A percentile compares a stretch with the other conserved stretches of the same genome.
These are phyloP conservation scores for Coemansia sp. DNA, from an alignment of 192 early-diverging fungal species.

Conservation along the genomic window DNA sequence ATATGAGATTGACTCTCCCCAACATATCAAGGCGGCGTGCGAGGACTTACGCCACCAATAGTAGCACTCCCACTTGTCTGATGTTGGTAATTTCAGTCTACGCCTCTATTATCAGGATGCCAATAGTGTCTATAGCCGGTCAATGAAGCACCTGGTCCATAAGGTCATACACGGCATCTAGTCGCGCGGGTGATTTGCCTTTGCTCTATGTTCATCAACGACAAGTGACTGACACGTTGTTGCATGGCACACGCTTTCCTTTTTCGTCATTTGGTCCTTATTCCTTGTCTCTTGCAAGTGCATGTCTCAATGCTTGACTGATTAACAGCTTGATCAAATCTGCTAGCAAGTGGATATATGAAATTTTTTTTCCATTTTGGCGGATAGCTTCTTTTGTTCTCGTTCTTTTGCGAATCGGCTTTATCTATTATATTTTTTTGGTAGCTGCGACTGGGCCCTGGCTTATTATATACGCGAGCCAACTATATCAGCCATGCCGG, in stretches of 20 bases:
- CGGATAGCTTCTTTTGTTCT: neutral
- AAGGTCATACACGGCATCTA: neutral
- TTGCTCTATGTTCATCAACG: neutral
- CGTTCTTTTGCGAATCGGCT: neutral
- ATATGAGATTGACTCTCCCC: neutral
- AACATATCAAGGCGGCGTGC: neutral
- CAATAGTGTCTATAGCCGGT: neutral
- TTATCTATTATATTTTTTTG: neutral
- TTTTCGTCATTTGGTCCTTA: no score
- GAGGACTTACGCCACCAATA: neutral
- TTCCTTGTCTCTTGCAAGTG: no score
- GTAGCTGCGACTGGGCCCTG: neutral
- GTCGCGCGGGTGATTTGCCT: neutral
- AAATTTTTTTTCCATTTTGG: neutral
- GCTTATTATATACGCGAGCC: neutral
- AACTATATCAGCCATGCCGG: slow-evolving; percentile 8
- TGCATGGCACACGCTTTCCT: no score
- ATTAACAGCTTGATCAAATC: neutral
- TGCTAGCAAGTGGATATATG: neutral
- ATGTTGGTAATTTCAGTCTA: neutral
- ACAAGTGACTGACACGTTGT: neutral
- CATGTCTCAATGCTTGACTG: neutral
- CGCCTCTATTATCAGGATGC: neutral
- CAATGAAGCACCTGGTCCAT: neutral
- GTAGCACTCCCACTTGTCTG: neutral